Percentiles rank a stretch among this genome's conserved stretches.
Conservation (phyloP, 495 filamentous ascomycete species). For the Sordaria brevicollis region DNA sequence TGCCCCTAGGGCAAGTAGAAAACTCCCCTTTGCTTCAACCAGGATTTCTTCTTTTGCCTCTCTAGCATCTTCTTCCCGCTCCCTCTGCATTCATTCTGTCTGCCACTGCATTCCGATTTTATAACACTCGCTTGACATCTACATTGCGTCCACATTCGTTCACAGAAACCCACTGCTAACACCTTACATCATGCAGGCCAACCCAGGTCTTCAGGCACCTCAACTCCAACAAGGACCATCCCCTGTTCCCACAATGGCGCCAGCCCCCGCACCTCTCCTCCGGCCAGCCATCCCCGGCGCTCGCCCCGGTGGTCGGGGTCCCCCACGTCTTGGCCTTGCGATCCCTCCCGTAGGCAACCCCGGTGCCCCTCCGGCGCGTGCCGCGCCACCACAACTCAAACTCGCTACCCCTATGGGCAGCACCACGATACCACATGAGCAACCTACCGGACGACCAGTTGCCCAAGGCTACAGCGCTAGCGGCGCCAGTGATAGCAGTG, state of each 20-base stretch:
- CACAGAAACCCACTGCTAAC: constrained; percentile 1
- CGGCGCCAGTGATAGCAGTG: constrained; percentile 58
- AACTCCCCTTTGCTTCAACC: background rate
- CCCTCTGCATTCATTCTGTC: background rate
- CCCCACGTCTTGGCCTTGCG: constrained; percentile 74
- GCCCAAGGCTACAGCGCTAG: constrained; percentile 51
- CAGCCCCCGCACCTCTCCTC: constrained; percentile 63
- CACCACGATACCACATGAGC: constrained; percentile 53
- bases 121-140: background rate
- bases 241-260: constrained; percentile 54
- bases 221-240: constrained; percentile 11
- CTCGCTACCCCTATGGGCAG: constrained; percentile 79
- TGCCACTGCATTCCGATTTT: background rate
- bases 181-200: constrained; percentile 16
- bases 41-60: background rate
- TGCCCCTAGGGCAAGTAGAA: constrained; percentile 16
- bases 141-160: background rate
- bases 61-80: background rate
- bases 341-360: constrained; percentile 60
- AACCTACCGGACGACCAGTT: constrained; percentile 27
- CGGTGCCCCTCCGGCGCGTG: constrained; percentile 35
- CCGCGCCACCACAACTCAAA: constrained; percentile 59
- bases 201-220: constrained; percentile 20
- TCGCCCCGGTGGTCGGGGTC: constrained; percentile 51
- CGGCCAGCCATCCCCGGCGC: constrained; percentile 73